phyloP scores from a whole-genome alignment of 1,284 basidiomycete genomes.

The Hortiboletus rubellus region DNA sequence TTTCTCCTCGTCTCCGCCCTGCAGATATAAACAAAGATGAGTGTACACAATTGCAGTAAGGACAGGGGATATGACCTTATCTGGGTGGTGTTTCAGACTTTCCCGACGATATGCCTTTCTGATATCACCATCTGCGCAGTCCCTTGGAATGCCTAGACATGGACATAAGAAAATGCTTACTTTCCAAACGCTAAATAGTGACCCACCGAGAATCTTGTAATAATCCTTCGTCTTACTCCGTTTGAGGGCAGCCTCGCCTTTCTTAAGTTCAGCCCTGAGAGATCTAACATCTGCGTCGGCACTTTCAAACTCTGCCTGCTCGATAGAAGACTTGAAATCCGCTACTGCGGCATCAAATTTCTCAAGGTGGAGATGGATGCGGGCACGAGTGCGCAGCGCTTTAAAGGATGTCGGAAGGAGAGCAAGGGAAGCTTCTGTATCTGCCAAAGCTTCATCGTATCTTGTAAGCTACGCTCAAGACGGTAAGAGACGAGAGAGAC shows the following conservation, averaged over 20 bases:
- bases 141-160: conserved; percentile 53
- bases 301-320: conserved; percentile 63
- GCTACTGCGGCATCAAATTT: conserved; percentile 70
- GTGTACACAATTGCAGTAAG: background rate
- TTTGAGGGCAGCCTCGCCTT: conserved; percentile 77
- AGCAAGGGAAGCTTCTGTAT: conserved; percentile 67
- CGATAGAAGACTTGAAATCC: conserved; percentile 78
- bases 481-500: conserved; percentile 8
- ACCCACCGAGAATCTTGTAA: conserved; percentile 67
- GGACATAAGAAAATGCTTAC: conserved; percentile 23
- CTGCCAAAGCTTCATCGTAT: conserved; percentile 67
- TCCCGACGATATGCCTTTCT: conserved; percentile 80
- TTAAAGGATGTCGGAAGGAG: conserved; percentile 76
- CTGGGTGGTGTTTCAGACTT: conserved; percentile 81
- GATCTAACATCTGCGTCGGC: conserved; percentile 62
- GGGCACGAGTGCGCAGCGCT: conserved; percentile 81
- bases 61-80: conserved; percentile 53
- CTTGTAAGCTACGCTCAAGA: conserved; percentile 51
- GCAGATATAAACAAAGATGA: conserved; percentile 1
- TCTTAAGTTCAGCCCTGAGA: conserved; percentile 66
- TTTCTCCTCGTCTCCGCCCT: conserved; percentile 81
- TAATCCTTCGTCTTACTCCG: conserved; percentile 85
- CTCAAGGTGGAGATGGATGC: conserved; percentile 74
- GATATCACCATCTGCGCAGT: conserved; percentile 67
- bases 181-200: background rate